Conservation (phyloP, 2,329 filamentous ascomycete species). For the Cercospora sp. region DNA sequence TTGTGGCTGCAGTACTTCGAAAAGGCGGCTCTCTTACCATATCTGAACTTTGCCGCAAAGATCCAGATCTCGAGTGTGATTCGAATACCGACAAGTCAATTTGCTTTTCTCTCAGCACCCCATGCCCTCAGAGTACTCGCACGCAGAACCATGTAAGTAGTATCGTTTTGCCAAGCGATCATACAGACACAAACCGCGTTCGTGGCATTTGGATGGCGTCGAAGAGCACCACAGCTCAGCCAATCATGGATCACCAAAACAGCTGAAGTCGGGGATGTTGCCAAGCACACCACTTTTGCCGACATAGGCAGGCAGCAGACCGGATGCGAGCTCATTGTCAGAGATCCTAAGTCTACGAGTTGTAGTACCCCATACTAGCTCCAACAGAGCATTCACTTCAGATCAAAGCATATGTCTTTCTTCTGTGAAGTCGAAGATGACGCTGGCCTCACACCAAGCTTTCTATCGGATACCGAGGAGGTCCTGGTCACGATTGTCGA, state of each 20-base stretch:
- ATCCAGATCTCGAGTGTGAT: background rate
- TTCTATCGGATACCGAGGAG: background rate
- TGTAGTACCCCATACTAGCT: background rate
- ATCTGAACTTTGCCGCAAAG: background rate
- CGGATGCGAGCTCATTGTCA: background rate
- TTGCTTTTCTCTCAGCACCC: background rate
- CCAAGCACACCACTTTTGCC: background rate
- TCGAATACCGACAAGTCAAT: background rate
- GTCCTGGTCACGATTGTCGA: background rate
- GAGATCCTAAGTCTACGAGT: background rate
- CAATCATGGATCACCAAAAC: background rate
- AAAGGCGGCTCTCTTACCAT: background rate
- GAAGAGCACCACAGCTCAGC: background rate
- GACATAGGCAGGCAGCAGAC: background rate
- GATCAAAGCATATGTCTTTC: background rate
- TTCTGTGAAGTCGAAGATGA: background rate
- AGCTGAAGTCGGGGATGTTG: background rate
- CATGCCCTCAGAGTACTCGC: background rate
- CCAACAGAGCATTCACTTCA: background rate
- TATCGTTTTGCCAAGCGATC: background rate
- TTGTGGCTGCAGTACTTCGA: background rate
- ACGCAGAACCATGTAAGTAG: background rate
- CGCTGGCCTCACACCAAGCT: background rate
- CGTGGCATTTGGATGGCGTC: background rate
- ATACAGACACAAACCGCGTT: background rate